phyloP scores from a whole-genome alignment of 495 filamentous ascomycete genomes.

The Penicillium paxilli region DNA sequence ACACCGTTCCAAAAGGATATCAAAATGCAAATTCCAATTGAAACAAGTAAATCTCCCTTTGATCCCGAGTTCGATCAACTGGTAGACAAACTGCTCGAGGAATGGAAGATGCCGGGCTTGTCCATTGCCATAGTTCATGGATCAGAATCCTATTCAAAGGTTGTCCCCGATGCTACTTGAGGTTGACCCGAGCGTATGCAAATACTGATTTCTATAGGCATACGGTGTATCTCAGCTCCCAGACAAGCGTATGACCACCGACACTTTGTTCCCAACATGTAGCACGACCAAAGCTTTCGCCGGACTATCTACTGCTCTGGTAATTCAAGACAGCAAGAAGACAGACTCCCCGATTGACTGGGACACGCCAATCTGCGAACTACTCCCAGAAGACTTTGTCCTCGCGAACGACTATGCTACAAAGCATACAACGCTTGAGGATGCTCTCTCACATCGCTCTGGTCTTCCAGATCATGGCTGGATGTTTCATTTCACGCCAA shows the following conservation, averaged over 20 bases:
- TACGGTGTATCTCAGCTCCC: constrained; percentile 48
- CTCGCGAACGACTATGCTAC: constrained; percentile 45
- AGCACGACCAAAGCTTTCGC: constrained; percentile 62
- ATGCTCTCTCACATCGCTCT: constrained; percentile 51
- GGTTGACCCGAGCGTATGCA: background rate
- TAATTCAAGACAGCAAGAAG: constrained; percentile 40
- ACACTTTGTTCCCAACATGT: constrained; percentile 40
- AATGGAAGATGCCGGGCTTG: constrained; percentile 53
- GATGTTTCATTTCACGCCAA: background rate
- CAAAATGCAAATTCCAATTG: background rate
- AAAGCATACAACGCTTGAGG: constrained; percentile 45
- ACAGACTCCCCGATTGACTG: constrained; percentile 40
- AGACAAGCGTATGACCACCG: constrained; percentile 42
- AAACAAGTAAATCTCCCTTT: constrained; percentile 2
- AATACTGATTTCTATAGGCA: constrained; percentile 33
- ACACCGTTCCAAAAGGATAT: background rate
- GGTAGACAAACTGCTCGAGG: constrained; percentile 34
- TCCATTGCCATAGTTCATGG: constrained; percentile 50
- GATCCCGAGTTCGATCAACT: constrained; percentile 39
- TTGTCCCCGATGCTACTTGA: constrained; percentile 13
- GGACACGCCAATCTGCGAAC: constrained; percentile 45
- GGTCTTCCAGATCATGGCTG: constrained; percentile 43
- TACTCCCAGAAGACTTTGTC: constrained; percentile 57
- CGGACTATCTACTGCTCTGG: constrained; percentile 45
- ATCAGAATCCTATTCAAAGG: constrained; percentile 43